phyloP scores from a whole-genome alignment of 148 eudicot species.

The Tetragonia tetragonoides region DNA sequence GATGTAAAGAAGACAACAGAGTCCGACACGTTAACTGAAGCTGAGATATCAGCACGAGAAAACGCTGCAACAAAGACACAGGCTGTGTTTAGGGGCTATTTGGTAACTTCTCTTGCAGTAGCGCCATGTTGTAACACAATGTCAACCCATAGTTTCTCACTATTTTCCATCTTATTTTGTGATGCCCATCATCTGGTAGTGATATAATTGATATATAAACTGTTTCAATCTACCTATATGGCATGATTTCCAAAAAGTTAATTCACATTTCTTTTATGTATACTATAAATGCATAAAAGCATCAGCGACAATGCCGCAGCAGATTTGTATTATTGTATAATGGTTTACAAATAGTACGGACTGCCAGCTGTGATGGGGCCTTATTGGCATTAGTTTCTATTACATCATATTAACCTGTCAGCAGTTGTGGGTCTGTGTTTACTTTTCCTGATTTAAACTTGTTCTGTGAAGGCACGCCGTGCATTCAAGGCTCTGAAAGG shows the following conservation, averaged over 20 bases:
- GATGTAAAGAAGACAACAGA: constrained; percentile 21
- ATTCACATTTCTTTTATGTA: no score
- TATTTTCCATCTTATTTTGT: not conserved
- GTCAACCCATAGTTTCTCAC: not conserved
- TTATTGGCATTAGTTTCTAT: not conserved
- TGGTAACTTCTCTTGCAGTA: constrained; percentile 34
- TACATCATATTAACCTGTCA: not conserved
- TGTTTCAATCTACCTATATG: not conserved
- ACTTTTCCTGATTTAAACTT: constrained; percentile 23
- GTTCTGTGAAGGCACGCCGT: constrained; percentile 51
- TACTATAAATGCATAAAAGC: no score
- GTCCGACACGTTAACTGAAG: constrained; percentile 28
- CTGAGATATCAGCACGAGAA: constrained; percentile 37
- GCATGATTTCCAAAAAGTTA: no score
- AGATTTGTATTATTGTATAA: not conserved
- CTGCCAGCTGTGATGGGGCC: not conserved
- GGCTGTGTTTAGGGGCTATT: constrained; percentile 61
- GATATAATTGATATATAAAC: not conserved
- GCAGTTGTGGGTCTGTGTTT: not conserved
- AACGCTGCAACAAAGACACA: constrained; percentile 51
- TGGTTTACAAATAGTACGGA: not conserved
- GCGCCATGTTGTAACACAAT: not conserved
- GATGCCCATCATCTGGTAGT: not conserved
- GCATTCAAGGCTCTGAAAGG: constrained; percentile 62
- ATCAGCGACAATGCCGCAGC: not conserved